A percentile compares a stretch with the other conserved stretches of the same genome.
phyloP scores from a whole-genome alignment of 2,329 filamentous ascomycete genomes.

The Diaporthe sp. region DNA sequence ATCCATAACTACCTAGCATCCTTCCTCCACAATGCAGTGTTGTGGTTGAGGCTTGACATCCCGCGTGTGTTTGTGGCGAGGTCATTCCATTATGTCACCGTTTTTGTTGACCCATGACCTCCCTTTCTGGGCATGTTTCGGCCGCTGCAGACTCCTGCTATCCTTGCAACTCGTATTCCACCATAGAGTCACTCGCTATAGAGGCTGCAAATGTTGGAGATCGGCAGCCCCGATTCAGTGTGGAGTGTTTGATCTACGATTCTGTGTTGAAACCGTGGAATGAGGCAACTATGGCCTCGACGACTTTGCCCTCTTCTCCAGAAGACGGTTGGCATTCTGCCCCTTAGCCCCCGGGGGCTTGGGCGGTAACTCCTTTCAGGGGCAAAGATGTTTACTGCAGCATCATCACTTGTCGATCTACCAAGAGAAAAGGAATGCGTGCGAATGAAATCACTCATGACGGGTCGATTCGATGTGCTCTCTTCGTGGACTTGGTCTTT shows the following conservation, averaged over 20 bases:
- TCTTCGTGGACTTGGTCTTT: not conserved
- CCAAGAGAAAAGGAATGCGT: too few species aligned
- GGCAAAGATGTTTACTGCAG: not conserved
- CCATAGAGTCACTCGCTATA: not conserved
- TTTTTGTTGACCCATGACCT: not conserved
- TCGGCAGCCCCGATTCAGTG: conserved; percentile 14
- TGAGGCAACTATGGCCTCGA: not conserved
- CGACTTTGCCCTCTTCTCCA: not conserved
- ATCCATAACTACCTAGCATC: not conserved
- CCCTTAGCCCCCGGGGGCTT: not conserved
- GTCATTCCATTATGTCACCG: conserved; percentile 21
- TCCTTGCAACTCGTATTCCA: conserved; percentile 1
- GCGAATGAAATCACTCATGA: not conserved
- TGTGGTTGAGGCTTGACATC: not conserved
- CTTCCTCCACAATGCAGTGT: not conserved
- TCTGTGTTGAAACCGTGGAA: conserved; percentile 6
- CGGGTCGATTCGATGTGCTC: too few species aligned
- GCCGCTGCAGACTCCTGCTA: conserved; percentile 1
- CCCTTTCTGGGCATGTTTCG: conserved; percentile 25
- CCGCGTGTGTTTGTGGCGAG: not conserved
- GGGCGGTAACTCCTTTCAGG: not conserved
- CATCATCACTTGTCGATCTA: not conserved
- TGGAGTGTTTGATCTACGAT: conserved; percentile 13
- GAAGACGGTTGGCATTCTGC: not conserved
- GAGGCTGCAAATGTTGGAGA: not conserved